Conservation (phyloP, 176 grass and related monocot genomes). For the Tuctoria greenei region DNA sequence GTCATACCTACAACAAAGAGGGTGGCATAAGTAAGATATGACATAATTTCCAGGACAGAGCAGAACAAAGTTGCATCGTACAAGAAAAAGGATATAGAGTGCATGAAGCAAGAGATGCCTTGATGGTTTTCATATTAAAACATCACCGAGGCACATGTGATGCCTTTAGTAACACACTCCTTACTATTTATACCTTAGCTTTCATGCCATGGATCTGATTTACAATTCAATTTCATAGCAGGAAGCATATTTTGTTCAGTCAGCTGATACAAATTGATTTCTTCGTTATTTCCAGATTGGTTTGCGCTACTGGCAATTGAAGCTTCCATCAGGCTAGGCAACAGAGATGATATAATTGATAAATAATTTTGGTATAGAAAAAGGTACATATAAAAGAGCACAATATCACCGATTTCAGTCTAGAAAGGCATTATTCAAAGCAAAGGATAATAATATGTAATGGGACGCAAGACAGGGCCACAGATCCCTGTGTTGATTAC, state of each 20-base stretch:
- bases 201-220: not conserved
- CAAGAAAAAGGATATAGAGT: not conserved
- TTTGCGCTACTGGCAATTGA: not conserved
- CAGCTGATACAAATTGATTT: not conserved
- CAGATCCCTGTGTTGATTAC: not conserved
- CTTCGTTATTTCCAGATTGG: not conserved
- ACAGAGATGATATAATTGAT: not conserved
- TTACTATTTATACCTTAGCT: not conserved
- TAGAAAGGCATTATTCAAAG: too few relatives aligned
- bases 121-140: not conserved
- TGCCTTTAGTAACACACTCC: not conserved
- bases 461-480: not conserved
- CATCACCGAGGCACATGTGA: not conserved
- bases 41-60: not conserved
- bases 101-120: not conserved
- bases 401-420: not conserved
- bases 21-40: not conserved
- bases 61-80: not conserved
- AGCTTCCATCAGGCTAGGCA: not conserved
- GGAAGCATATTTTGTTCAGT: not conserved
- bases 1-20: slow-evolving; percentile 69
- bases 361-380: not conserved
- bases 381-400: too few relatives aligned
- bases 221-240: not conserved
- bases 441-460: not conserved